phyloP scores from a whole-genome alignment of 768 basidiomycete species.

The Termitomyces sp. region DNA sequence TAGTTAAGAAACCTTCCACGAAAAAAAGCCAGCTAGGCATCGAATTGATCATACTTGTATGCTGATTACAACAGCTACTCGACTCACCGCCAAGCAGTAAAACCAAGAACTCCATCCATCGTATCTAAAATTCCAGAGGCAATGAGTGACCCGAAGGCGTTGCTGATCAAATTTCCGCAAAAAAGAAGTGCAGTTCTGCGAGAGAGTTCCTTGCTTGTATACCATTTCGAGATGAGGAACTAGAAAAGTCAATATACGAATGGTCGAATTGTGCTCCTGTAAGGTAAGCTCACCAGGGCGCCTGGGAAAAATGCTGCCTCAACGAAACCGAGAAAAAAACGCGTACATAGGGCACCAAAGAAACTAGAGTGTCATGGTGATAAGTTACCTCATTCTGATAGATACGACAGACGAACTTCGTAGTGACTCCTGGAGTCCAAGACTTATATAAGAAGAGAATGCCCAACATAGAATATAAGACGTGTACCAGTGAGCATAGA shows the following conservation, averaged over 20 bases:
- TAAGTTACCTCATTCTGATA: not conserved
- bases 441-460: not conserved
- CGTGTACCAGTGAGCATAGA: slow-evolving; percentile 51
- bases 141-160: slow-evolving; percentile 82
- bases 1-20: slow-evolving; percentile 65
- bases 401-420: slow-evolving; percentile 25
- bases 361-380: slow-evolving; percentile 41
- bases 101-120: slow-evolving; percentile 76
- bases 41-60: not conserved
- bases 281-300: slow-evolving; percentile 31
- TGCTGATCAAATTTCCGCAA: slow-evolving; percentile 78
- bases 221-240: slow-evolving; percentile 76
- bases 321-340: slow-evolving; percentile 76
- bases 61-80: not conserved
- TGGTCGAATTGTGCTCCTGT: not conserved
- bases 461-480: not conserved
- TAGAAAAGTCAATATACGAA: slow-evolving; percentile 12
- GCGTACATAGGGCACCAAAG: slow-evolving; percentile 60
- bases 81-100: slow-evolving; percentile 72
- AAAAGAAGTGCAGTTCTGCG: slow-evolving; percentile 68
- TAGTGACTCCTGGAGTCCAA: slow-evolving; percentile 33
- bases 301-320: slow-evolving; percentile 76
- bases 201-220: slow-evolving; percentile 72
- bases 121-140: slow-evolving; percentile 74
- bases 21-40: slow-evolving; percentile 70